Conservation (phyloP, 2,329 filamentous ascomycete genomes). For the Blastomyces gilchristii region DNA sequence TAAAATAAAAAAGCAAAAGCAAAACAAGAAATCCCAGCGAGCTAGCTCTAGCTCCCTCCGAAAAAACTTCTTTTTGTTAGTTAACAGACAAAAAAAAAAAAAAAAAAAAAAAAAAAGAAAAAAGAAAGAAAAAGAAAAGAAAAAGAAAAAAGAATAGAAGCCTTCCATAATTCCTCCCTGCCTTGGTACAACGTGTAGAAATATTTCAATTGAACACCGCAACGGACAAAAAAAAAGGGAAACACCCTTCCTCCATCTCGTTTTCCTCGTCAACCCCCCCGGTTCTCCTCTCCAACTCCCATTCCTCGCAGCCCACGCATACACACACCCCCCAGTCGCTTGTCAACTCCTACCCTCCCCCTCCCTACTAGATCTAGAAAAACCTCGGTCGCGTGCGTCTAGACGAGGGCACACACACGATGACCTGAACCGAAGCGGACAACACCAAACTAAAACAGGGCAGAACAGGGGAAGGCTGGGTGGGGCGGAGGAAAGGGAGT, state of each 20-base stretch:
- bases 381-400: neutral
- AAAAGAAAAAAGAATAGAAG: neutral
- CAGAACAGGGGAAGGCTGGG: neutral
- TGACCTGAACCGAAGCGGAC: neutral
- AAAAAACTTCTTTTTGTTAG: neutral
- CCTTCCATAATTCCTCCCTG: too few relatives aligned
- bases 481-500: neutral
- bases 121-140: neutral
- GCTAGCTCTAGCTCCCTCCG: neutral
- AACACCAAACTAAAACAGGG: neutral
- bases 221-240: neutral
- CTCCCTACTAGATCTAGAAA: neutral
- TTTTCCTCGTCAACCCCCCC: neutral
- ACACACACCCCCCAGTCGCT: neutral
- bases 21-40: neutral
- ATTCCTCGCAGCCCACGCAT: neutral
- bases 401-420: neutral
- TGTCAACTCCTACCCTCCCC: neutral
- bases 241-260: neutral
- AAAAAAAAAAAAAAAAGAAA: neutral
- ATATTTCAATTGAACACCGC: too few relatives aligned
- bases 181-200: too few relatives aligned
- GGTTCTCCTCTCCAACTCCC: too few relatives aligned
- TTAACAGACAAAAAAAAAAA: neutral
- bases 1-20: neutral